Evolutionary conservation across 2,329 filamentous ascomycete species (phyloP), one percentile per base, ranked within the genome.

Genomic region (Parastagonospora avenae): DNA sequence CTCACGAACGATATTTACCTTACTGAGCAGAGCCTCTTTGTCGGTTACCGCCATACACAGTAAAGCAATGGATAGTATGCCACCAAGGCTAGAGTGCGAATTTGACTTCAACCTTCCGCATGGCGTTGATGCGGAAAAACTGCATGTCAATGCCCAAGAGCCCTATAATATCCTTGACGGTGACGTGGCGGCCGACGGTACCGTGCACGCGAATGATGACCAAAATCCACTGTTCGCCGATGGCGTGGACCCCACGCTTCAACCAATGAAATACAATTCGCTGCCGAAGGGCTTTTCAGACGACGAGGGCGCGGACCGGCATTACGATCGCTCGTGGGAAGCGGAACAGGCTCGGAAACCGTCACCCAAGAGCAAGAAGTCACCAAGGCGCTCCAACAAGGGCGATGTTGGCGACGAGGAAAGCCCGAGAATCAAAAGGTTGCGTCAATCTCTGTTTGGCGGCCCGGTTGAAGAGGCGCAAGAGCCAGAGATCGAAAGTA

Each of bases 391-490:
- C 9, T 54, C 38, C 8, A 32, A 39, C 1, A 44, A 50, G 2
- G 46, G 45, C 2, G 45, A 41, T 8, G 27, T 10, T 9, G 47
- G 49, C 2, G 33, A 49, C n/a, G 57, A 50, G 7, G 10, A 37
- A 1, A 56, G 27, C 10, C 35, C 33, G 1, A 47, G 27, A 24
- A 15, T 32, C 4, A 67, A 65, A 39, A 62, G 43, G 36, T 46
- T 52, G 4, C 49, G 57, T 2, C 40, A 40, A 24, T 65, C 59
- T 1, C n/a, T 66, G 11, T 66, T 65, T 33, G 57, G 59, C 7
- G 47, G 46, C 8, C 31, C 29, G 8, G 4, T 14, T 1, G 36
- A 54, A 35, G 31, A 42, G 0, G 14, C 19, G 19, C 19, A 24
- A 24, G 19, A 24, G 19, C 39, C 6, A 30, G 39, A 1, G 16